phyloP scores from a whole-genome alignment of 805 yeast species.

The Sugiyamaella smithiae region DNA sequence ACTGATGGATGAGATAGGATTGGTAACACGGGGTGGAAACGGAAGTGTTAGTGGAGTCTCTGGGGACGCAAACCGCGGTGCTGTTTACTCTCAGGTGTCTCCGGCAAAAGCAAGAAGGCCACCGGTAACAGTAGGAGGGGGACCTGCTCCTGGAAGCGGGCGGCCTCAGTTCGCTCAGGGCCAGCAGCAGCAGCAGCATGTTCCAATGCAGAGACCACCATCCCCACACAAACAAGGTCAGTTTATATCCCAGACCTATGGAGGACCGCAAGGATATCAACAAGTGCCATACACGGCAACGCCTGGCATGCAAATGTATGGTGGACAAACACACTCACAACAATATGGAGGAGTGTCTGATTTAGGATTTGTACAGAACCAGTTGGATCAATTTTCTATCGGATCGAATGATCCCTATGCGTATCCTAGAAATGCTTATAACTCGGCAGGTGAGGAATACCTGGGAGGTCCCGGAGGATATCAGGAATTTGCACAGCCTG shows the following conservation, averaged over 20 bases:
- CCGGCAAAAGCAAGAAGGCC: background rate
- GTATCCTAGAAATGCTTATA: background rate
- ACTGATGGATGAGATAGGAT: conserved; percentile 88
- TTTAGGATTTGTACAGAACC: conserved; percentile 12
- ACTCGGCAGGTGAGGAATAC: background rate
- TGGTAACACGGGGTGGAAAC: conserved; percentile 30
- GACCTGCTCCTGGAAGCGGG: no score
- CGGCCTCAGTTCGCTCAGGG: background rate
- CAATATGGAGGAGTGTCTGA: background rate
- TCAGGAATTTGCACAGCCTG: background rate
- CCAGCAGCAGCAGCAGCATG: background rate
- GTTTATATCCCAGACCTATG: background rate
- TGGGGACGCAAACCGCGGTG: background rate
- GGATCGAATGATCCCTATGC: background rate
- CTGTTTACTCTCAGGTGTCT: background rate
- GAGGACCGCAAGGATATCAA: background rate
- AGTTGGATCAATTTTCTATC: conserved; percentile 17
- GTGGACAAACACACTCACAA: background rate
- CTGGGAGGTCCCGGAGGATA: background rate
- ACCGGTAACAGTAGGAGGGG: background rate
- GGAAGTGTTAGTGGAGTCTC: background rate
- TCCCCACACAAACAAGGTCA: background rate
- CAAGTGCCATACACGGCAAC: background rate
- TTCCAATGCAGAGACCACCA: background rate
- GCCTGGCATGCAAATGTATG: background rate